Conservation (phyloP, 2,329 filamentous ascomycete genomes). For the Aspergillus hiratsukae region DNA sequence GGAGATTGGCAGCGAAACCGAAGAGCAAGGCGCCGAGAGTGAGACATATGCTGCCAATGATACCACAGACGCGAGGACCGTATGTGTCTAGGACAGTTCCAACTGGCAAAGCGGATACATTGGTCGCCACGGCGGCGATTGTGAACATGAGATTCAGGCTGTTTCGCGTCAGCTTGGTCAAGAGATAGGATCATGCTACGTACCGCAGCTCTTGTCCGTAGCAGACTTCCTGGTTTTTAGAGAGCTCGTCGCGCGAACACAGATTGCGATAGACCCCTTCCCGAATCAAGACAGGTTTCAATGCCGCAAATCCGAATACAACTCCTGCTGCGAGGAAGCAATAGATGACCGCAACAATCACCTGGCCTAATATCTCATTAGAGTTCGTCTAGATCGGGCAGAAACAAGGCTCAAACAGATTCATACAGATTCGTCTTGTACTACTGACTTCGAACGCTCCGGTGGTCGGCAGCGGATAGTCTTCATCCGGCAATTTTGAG, state of each 20-base stretch:
- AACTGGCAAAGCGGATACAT: conserved; percentile 78
- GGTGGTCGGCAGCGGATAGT: conserved; percentile 23
- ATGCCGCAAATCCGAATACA: conserved; percentile 78
- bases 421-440: conserved; percentile 49
- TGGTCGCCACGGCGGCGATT: conserved; percentile 79
- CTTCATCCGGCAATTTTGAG: conserved; percentile 13
- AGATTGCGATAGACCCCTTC: conserved; percentile 66
- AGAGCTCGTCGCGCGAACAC: conserved; percentile 54
- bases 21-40: conserved; percentile 67
- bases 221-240: conserved; percentile 49
- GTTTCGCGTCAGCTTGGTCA: conserved; percentile 8
- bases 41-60: conserved; percentile 66
- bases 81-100: conserved; percentile 80
- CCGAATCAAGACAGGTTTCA: conserved; percentile 73
- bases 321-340: conserved; percentile 75
- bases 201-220: conserved; percentile 55
- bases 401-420: conserved; percentile 1
- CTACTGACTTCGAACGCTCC: conserved; percentile 53
- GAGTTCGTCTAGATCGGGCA: neutral
- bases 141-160: conserved; percentile 89
- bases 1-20: conserved; percentile 59
- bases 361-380: conserved; percentile 53
- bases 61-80: conserved; percentile 71
- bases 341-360: conserved; percentile 63
- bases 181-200: conserved; percentile 1